Evolutionary conservation across 441 rosid species (phyloP).

Genomic region (Flueggea neowawraea): DNA sequence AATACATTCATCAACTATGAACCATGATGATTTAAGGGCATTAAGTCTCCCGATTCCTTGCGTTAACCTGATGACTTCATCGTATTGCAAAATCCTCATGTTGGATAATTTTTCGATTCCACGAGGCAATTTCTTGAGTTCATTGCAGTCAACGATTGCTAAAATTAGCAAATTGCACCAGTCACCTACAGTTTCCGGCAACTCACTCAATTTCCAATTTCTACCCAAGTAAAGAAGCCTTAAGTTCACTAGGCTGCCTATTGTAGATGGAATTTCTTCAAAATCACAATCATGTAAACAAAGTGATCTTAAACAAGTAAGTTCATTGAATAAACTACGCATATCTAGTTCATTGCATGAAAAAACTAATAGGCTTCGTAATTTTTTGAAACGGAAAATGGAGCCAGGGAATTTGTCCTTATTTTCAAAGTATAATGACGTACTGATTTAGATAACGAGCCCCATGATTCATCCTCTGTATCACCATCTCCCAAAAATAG

Average conservation of each 20-base stretch:
- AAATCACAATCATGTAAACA: background rate
- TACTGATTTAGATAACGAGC: background rate
- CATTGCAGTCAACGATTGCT: background rate
- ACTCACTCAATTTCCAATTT: background rate
- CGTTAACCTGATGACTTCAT: background rate
- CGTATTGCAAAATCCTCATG: no score
- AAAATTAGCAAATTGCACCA: slow-evolving; percentile 17
- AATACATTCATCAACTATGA: background rate
- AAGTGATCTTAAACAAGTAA: slow-evolving; percentile 8
- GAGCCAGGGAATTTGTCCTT: background rate
- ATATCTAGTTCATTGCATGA: background rate
- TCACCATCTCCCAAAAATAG: background rate
- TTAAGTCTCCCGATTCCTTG: slow-evolving; percentile 11
- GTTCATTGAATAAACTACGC: background rate
- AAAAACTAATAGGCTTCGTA: background rate
- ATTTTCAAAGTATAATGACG: background rate
- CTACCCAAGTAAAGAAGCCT: slow-evolving; percentile 14
- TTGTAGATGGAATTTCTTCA: slow-evolving; percentile 2
- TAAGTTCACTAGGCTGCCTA: slow-evolving; percentile 9
- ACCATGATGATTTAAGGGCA: slow-evolving; percentile 1
- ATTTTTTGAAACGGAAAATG: background rate
- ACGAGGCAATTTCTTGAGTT: background rate
- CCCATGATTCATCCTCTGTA: no score
- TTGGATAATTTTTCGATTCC: slow-evolving; percentile 11
- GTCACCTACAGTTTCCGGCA: slow-evolving; percentile 20